Conservation (phyloP, 2,329 filamentous ascomycete species). For the Pezicula radicicola region DNA sequence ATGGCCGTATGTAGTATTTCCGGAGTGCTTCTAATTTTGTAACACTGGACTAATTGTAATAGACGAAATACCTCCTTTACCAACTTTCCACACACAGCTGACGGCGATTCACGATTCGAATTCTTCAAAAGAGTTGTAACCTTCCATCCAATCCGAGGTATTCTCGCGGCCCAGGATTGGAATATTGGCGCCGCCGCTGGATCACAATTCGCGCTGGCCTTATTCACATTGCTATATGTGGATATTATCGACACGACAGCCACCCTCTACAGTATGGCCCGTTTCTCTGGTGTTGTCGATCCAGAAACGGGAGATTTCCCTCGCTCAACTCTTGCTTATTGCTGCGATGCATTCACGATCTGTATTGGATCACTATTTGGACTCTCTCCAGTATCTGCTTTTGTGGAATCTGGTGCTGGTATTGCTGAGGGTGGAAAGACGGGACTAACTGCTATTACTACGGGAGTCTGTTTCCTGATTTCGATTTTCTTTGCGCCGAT, state of each 20-base stretch:
- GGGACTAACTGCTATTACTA: constrained; percentile 63
- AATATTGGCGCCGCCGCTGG: constrained; percentile 39
- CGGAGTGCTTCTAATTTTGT: neutral
- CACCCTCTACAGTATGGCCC: constrained; percentile 73
- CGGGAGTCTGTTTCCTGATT: constrained; percentile 65
- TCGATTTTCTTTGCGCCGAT: constrained; percentile 71
- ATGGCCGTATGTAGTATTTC: constrained; percentile 56
- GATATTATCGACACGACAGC: constrained; percentile 75
- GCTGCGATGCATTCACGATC: constrained; percentile 65
- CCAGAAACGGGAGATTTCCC: constrained; percentile 71
- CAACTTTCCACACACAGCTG: constrained; percentile 62
- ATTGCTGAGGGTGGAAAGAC: constrained; percentile 71
- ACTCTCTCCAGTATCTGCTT: constrained; percentile 66
- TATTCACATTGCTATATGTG: constrained; percentile 74
- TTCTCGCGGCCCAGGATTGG: constrained; percentile 63
- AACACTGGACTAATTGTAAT: neutral
- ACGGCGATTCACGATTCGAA: constrained; percentile 62
- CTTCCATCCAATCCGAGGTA: constrained; percentile 64
- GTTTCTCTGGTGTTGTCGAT: constrained; percentile 63
- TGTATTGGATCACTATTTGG: constrained; percentile 66
- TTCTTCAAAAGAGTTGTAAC: constrained; percentile 69
- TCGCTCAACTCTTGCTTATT: constrained; percentile 74
- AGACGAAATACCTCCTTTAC: constrained; percentile 63
- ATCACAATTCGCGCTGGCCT: constrained; percentile 61
- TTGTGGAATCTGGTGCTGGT: constrained; percentile 70